Evolutionary conservation across 2,329 filamentous ascomycete genomes (phyloP).

Genomic region (Pochonia chlamydosporia): DNA sequence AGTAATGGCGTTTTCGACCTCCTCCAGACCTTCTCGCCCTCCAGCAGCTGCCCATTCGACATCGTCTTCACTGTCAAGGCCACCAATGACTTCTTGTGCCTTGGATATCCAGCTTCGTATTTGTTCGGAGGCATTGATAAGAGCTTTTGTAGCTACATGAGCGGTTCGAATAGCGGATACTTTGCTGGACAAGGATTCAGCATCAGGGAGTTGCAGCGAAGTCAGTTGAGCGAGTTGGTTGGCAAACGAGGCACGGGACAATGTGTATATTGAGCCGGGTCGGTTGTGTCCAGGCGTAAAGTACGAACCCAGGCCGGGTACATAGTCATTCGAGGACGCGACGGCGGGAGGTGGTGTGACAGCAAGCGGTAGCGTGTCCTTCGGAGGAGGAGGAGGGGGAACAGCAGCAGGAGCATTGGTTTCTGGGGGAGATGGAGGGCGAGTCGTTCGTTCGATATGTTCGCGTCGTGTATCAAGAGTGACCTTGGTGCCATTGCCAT

Average conservation of each 20-base stretch:
- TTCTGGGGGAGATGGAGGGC: slow-evolving; percentile 31
- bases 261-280: slow-evolving; percentile 84
- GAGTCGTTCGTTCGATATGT: slow-evolving; percentile 47
- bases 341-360: slow-evolving; percentile 17
- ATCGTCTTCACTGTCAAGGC: slow-evolving; percentile 91
- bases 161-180: slow-evolving; percentile 83
- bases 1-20: slow-evolving; percentile 67
- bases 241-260: slow-evolving; percentile 87
- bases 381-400: slow-evolving; percentile 34
- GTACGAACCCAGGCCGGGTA: slow-evolving; percentile 51
- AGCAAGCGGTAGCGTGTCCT: slow-evolving; percentile 33
- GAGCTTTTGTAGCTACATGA: slow-evolving; percentile 72
- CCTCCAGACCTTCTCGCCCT: slow-evolving; percentile 72
- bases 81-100: slow-evolving; percentile 80
- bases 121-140: slow-evolving; percentile 84
- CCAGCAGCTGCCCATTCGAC: slow-evolving; percentile 94
- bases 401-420: slow-evolving; percentile 25
- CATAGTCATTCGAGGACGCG: slow-evolving; percentile 34
- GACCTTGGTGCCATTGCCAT: slow-evolving; percentile 61
- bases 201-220: slow-evolving; percentile 81
- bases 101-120: slow-evolving; percentile 93
- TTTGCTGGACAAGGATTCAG: slow-evolving; percentile 73
- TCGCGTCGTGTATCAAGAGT: slow-evolving; percentile 52
- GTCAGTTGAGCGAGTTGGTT: slow-evolving; percentile 91
- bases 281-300: slow-evolving; percentile 64